Conservation (phyloP, 2,329 filamentous ascomycete genomes). For the Claviceps cyperi region DNA sequence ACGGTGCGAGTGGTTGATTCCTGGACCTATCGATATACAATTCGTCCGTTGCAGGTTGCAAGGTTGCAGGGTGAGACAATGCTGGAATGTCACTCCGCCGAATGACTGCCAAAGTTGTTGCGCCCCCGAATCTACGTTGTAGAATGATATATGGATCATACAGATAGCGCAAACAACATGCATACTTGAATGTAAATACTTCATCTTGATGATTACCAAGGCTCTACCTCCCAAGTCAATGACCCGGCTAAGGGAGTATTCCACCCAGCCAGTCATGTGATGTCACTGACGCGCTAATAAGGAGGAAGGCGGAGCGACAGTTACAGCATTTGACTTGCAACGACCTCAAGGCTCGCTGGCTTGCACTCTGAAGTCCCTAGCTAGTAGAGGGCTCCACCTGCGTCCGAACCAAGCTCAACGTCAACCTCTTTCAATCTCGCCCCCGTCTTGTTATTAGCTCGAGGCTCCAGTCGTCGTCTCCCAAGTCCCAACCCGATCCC, state of each 20-base stretch:
- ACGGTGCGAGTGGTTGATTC: too few relatives aligned
- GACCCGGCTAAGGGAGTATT: background rate
- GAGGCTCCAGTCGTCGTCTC: slow-evolving; percentile 2
- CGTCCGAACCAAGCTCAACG: slow-evolving; percentile 23
- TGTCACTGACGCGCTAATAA: slow-evolving; percentile 15
- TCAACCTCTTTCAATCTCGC: slow-evolving; percentile 23
- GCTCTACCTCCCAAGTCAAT: too few relatives aligned
- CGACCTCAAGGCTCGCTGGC: slow-evolving; percentile 12
- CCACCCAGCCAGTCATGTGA: slow-evolving; percentile 22
- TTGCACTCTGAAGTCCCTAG: background rate
- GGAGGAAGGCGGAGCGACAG: too few relatives aligned
- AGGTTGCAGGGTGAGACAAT: background rate
- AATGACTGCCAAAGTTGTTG: background rate
- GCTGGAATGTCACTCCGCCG: background rate
- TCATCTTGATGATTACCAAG: too few relatives aligned
- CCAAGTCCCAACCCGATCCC: slow-evolving; percentile 6
- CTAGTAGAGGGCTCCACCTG: slow-evolving; percentile 20
- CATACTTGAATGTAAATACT: too few relatives aligned
- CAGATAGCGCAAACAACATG: too few relatives aligned
- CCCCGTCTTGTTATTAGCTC: slow-evolving; percentile 8
- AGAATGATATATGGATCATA: too few relatives aligned
- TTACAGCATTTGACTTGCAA: background rate
- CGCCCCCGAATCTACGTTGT: background rate
- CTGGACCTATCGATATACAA: too few relatives aligned
- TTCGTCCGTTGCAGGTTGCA: background rate